phyloP scores from a whole-genome alignment of 805 yeast genomes.

The Millerozyma miso region DNA sequence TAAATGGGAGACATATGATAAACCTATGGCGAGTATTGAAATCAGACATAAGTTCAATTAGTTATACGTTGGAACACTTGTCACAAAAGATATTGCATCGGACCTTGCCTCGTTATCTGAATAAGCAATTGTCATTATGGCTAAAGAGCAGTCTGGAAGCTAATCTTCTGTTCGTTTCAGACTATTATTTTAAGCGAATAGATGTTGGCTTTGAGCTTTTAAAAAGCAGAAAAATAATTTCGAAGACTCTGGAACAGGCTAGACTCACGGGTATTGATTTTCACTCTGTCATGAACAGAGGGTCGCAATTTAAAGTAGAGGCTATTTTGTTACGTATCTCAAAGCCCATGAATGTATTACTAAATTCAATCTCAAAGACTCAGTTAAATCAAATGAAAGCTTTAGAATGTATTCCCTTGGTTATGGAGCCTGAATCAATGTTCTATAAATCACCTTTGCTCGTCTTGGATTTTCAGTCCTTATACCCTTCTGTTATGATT shows the following conservation, averaged over 20 bases:
- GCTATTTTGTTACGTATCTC: conserved; percentile 72
- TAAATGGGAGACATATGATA: conserved; percentile 79
- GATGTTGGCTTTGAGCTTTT: conserved; percentile 24
- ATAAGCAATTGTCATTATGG: conserved; percentile 42
- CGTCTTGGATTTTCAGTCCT: conserved; percentile 88
- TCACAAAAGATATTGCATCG: conserved; percentile 63
- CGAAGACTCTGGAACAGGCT: conserved; percentile 76
- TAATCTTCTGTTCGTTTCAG: conserved; percentile 31
- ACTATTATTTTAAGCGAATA: conserved; percentile 45
- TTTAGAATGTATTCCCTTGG: conserved; percentile 80
- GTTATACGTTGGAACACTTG: conserved; percentile 75
- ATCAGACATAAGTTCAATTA: conserved; percentile 56
- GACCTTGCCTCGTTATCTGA: conserved; percentile 61
- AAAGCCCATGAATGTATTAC: conserved; percentile 66
- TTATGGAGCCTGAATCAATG: conserved; percentile 86
- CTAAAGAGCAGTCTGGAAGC: conserved; percentile 6
- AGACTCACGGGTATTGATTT: conserved; percentile 87
- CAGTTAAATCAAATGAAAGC: conserved; percentile 85
- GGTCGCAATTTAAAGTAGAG: conserved; percentile 93
- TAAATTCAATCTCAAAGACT: conserved; percentile 73
- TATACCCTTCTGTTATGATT: conserved; percentile 88
- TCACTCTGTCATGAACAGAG: conserved; percentile 79
- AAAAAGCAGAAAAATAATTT: conserved; percentile 40
- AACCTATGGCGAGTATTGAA: conserved; percentile 81
- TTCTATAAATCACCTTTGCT: conserved; percentile 85